Conservation (phyloP, 139 green algal genomes). For the Auxenochlorella pyrenoidosa region DNA sequence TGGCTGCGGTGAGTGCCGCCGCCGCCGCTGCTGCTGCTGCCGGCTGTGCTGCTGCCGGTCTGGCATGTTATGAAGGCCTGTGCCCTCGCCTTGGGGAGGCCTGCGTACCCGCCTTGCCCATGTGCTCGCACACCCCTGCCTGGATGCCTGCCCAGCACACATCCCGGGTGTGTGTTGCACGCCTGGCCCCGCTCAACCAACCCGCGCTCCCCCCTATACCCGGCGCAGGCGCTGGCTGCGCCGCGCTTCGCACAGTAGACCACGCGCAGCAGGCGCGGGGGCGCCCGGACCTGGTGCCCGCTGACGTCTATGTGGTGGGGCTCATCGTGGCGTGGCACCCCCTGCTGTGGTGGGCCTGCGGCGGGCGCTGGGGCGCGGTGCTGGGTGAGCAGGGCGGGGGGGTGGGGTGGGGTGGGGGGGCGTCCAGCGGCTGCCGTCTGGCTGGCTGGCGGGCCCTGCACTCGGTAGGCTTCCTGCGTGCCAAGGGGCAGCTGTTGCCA, state of each 20-base stretch:
- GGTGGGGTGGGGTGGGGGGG: too few species aligned
- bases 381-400: not conserved
- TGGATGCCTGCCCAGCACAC: too few species aligned
- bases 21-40: too few species aligned
- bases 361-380: slow-evolving; percentile 19
- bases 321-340: slow-evolving; percentile 7
- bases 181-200: not conserved
- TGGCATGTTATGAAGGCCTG: not conserved
- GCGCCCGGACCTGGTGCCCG: not conserved
- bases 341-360: slow-evolving; percentile 18
- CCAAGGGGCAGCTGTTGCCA: not conserved
- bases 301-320: not conserved
- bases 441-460: too few species aligned
- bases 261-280: not conserved
- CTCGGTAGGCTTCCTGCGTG: not conserved
- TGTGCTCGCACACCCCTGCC: not conserved
- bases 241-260: not conserved
- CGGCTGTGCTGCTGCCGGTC: not conserved
- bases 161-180: too few species aligned
- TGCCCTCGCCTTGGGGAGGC: too few species aligned
- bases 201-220: not conserved
- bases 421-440: too few species aligned
- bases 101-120: too few species aligned
- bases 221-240: not conserved
- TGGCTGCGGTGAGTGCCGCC: not conserved